Evolutionary conservation across 306 rosid species (phyloP).

Genomic region (Cucurbita ficifolia): DNA sequence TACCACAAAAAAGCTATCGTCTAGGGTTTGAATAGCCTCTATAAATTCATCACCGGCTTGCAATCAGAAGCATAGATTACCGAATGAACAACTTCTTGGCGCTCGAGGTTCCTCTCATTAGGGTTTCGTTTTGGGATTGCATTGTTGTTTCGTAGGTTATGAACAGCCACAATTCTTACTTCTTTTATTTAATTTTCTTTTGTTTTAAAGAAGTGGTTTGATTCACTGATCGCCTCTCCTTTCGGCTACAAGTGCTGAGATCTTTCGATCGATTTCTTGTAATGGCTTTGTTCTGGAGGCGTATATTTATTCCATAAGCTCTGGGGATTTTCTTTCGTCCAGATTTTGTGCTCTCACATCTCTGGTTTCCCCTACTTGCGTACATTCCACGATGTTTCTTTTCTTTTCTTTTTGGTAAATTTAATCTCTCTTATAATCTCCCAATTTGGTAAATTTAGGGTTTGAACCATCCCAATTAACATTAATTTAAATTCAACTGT

Average conservation of each 20-base stretch:
- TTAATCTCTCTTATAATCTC: too few relatives aligned
- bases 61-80: rapidly evolving
- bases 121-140: not conserved
- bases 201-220: not conserved
- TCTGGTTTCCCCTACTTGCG: slow-evolving; percentile 33
- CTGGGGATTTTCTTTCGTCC: slow-evolving; percentile 15
- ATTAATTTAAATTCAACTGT: too few relatives aligned
- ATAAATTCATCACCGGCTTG: not conserved
- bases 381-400: slow-evolving; percentile 1
- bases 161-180: too few relatives aligned
- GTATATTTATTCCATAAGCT: slow-evolving; percentile 13
- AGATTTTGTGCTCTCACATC: slow-evolving; percentile 10
- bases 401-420: not conserved
- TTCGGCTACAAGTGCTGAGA: slow-evolving; percentile 65
- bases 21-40: not conserved
- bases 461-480: too few relatives aligned
- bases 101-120: not conserved
- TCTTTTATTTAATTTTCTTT: too few relatives aligned
- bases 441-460: too few relatives aligned
- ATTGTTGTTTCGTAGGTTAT: not conserved
- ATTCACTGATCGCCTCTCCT: slow-evolving; percentile 30
- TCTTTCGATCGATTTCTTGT: slow-evolving; percentile 53
- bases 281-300: slow-evolving; percentile 67
- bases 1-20: not conserved
- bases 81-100: not conserved